Evolutionary conservation across 495 filamentous ascomycete species (phyloP).

Genomic region (Aspergillus saccharolyticus): DNA sequence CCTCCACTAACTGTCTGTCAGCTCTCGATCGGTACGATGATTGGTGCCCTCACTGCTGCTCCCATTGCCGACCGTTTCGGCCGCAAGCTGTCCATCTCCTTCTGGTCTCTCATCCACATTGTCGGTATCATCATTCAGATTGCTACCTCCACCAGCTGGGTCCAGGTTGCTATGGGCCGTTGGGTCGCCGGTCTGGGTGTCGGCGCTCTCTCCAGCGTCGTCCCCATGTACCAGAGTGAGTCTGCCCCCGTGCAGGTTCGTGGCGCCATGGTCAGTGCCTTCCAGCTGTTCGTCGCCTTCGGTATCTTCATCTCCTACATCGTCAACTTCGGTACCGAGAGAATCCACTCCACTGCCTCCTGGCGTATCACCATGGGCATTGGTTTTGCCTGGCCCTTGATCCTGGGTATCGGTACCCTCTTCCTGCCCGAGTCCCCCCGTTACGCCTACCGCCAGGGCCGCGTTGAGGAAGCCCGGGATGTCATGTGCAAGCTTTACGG

Average conservation of each 20-base stretch:
- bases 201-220: conserved; percentile 62
- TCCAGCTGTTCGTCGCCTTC: conserved; percentile 84
- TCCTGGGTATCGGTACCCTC: conserved; percentile 65
- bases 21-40: conserved; percentile 62
- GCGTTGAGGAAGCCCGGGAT: conserved; percentile 57
- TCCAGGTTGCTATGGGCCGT: conserved; percentile 50
- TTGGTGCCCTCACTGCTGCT: conserved; percentile 61
- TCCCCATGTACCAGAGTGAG: conserved; percentile 72
- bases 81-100: conserved; percentile 46
- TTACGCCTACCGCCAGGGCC: conserved; percentile 61
- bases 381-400: conserved; percentile 68
- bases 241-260: conserved; percentile 61
- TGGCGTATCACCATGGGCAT: conserved; percentile 83
- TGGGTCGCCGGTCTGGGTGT: conserved; percentile 64
- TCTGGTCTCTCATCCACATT: conserved; percentile 59
- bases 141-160: conserved; percentile 50
- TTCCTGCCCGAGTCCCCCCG: conserved; percentile 71
- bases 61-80: conserved; percentile 52
- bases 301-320: conserved; percentile 80
- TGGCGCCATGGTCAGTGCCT: conserved; percentile 63
- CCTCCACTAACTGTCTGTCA: conserved; percentile 15
- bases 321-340: conserved; percentile 72
- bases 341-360: conserved; percentile 48
- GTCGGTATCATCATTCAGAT: conserved; percentile 68
- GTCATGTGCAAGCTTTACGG: conserved; percentile 71